phyloP scores from a whole-genome alignment of 2,329 filamentous ascomycete genomes.

The Corinectria fuckeliana region DNA sequence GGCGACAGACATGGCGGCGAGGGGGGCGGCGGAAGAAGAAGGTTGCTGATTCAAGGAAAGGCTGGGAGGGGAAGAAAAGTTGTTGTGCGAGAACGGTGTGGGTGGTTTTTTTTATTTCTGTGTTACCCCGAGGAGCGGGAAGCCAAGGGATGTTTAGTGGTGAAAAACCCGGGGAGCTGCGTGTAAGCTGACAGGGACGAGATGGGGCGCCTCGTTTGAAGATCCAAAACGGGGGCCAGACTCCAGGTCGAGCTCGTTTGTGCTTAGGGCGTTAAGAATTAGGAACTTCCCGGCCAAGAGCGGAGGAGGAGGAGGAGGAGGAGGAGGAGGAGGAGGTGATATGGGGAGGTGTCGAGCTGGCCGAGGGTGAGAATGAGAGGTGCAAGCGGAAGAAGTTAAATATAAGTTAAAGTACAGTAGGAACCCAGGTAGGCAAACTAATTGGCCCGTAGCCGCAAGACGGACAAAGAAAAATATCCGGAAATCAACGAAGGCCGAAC shows the following conservation, averaged over 20 bases:
- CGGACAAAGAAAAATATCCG: not conserved
- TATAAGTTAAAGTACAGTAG: not conserved
- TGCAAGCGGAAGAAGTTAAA: not conserved
- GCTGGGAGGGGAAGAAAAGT: too few species aligned
- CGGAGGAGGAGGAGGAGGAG: not conserved
- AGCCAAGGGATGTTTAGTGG: not conserved
- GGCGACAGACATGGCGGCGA: slow-evolving; percentile 22
- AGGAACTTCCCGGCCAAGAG: too few species aligned
- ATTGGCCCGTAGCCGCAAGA: not conserved
- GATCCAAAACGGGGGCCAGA: not conserved
- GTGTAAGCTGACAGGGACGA: not conserved
- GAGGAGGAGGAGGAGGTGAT: not conserved
- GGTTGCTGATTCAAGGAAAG: too few species aligned
- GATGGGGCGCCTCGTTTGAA: too few species aligned
- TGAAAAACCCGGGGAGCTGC: not conserved
- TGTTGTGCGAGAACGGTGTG: not conserved
- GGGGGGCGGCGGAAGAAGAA: not conserved
- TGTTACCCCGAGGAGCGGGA: too few species aligned
- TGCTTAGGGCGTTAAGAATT: too few species aligned
- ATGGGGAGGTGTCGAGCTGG: too few species aligned
- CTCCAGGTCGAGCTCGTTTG: not conserved
- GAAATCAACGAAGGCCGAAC: not conserved
- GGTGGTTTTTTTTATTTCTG: too few species aligned
- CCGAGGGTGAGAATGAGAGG: too few species aligned
- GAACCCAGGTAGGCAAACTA: too few species aligned